Base-by-base conservation (phyloP, 441 rosid genomes). In the Capsella rubella region DNA sequence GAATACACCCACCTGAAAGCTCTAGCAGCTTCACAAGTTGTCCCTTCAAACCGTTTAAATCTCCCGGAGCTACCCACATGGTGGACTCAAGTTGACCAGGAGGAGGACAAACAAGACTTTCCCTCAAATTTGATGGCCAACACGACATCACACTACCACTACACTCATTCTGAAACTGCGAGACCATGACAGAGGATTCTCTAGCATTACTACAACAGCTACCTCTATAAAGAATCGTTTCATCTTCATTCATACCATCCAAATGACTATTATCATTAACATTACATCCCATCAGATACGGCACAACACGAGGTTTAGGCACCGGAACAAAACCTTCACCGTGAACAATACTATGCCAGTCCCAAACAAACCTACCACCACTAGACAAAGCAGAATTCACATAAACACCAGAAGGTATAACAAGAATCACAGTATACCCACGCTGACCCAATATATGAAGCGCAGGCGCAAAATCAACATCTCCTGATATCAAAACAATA, bases 331-430 rank as follows among this genome's bases (percentile, higher is more conserved):
- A 95, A n/a, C 99, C 99, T 85, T 92, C 96, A 42, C 99, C 99
- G 18, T 85, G 96, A 82, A 91, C 96, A 80, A 95, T 90, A 64
- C 95, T 89, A n/a, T 89, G 88, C 99, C 99, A 95, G 74, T 95
- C 98, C 99, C 99, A 95, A 32, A 95, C 95, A 74, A 86, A 95
- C 68, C 80, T 93, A 64, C 97, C 98, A 37, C 97, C 97, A 86
- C 86, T 91, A 80, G 87, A 68, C 65, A 95, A 85, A 46, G 98
- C 99, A 1, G 98, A 85, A 8, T 97, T 92, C 45, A 95, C 98
- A 42, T 87, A 88, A 0, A 83, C 92, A 31, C 95, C 84, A 51
- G 95, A 85, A 45, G 99, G 99, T 82, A 92, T 91, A 64, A 93
- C 93, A 54, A 93, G 87, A 84, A 95, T 80, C 67, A 95, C 85